Evolutionary conservation across 2,329 filamentous ascomycete genomes (phyloP).

Genomic region (Gremmenia infestans): DNA sequence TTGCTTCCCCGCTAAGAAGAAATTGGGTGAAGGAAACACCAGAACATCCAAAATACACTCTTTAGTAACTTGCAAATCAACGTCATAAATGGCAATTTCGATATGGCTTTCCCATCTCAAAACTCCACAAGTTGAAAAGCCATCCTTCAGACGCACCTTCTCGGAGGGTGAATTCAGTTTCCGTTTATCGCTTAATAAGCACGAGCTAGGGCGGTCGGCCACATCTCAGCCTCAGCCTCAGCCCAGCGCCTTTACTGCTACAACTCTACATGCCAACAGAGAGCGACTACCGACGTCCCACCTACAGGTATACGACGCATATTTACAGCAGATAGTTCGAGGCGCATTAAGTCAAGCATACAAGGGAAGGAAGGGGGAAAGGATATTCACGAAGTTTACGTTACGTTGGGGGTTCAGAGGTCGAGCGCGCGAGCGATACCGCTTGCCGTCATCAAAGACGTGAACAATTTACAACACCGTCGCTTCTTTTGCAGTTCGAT

Average conservation of each 20-base stretch:
- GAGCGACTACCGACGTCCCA: conserved; percentile 11
- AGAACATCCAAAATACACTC: neutral
- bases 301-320: conserved; percentile 11
- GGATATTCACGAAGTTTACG: conserved; percentile 4
- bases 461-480: neutral
- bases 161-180: no score
- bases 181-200: conserved; percentile 15
- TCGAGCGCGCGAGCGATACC: conserved; percentile 3
- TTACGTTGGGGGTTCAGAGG: conserved; percentile 7
- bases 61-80: no score
- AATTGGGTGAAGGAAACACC: neutral
- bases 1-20: neutral
- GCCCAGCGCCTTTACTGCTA: conserved; percentile 21
- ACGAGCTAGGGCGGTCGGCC: conserved; percentile 8
- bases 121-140: no score
- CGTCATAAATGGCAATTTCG: no score
- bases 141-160: no score
- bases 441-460: neutral
- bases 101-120: no score
- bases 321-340: conserved; percentile 9
- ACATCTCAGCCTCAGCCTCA: conserved; percentile 24
- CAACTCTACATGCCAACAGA: conserved; percentile 22
- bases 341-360: neutral
- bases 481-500: no score
- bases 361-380: neutral